Evolutionary conservation across 176 grass and related monocot genomes (phyloP), one percentile per base, ranked within the genome.

Genomic region (Triticum turgidum): DNA sequence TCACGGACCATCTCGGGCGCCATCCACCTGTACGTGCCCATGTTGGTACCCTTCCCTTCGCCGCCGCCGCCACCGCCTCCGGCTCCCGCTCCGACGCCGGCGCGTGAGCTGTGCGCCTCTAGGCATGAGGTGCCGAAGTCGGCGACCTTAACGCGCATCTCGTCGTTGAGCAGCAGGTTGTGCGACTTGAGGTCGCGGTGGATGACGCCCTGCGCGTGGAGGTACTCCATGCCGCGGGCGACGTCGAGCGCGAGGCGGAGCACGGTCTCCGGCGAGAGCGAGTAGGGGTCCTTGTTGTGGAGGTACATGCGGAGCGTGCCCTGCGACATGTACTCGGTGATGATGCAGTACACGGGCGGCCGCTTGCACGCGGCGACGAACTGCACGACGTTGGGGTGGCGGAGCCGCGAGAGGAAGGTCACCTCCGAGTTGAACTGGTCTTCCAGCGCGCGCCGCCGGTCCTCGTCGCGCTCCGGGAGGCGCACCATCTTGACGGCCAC

Each of bases 1-100:
- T 94, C 89, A 72, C 82, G 82, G 58, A 90, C 52, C 92, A 94
- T 94, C 76, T 94, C 85, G 9, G 90, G 92, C n/a, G 87, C 92
- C 92, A 94, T 94, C 92, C 92, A 94, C 18, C 92, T 66, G 59
- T 94, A 94, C 10, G 90, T 94, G 29, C 92, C 92, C 92, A 88
- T 94, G 73, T 88, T 80, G 38, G 61, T 92, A 17, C 89, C 89
- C 6, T 30, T 51, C 6, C 81, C 87, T 70, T 90, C 91, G 6
- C 81, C 89, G 17, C 41, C 42, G 12, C 59, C 59, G 2, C 69
- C 33, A 24, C 77, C 77, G 2, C 0, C 77, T 13, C 34, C 54
- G 7, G 12, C 3, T 25, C 77, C 58, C 0, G 4, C 77, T 13
- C n/a, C 56, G 13, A 3, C 58, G 45, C 76, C 73, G 29, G 63